Evolutionary conservation across 495 filamentous ascomycete genomes (phyloP).

Genomic region (Xylona heveae): DNA sequence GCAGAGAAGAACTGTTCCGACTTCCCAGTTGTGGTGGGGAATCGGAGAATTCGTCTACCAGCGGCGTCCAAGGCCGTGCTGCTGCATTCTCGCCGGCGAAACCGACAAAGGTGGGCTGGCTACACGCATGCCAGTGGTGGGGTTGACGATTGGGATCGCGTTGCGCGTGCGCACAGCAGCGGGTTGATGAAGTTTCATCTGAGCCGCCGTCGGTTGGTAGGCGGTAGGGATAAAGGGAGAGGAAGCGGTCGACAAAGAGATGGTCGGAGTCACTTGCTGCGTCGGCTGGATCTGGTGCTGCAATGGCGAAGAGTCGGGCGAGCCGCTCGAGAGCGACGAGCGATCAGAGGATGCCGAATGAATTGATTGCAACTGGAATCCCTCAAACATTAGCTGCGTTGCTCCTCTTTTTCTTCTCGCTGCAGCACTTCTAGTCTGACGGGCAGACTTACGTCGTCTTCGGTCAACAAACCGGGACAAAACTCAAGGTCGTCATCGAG

Average conservation of each 20-base stretch:
- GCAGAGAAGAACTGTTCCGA: too few relatives aligned
- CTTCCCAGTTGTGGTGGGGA: too few relatives aligned
- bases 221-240: constrained; percentile 22
- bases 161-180: constrained; percentile 74
- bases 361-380: constrained; percentile 55
- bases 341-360: constrained; percentile 81
- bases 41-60: constrained; percentile 28
- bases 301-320: constrained; percentile 76
- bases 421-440: constrained; percentile 9
- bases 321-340: constrained; percentile 83
- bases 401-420: neutral
- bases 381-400: constrained; percentile 9
- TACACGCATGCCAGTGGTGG: constrained; percentile 68
- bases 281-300: constrained; percentile 57
- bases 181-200: constrained; percentile 69
- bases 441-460: constrained; percentile 72
- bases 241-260: constrained; percentile 42
- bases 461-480: constrained; percentile 80
- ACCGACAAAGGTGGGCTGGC: constrained; percentile 82
- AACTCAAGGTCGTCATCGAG: constrained; percentile 95
- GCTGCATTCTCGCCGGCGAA: constrained; percentile 71
- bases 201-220: constrained; percentile 26
- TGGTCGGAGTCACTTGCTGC: constrained; percentile 52
- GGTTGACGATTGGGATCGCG: constrained; percentile 97
- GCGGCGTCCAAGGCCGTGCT: constrained; percentile 30